phyloP scores from a whole-genome alignment of 2,329 filamentous ascomycete genomes.

The Furcasterigmium furcatum region DNA sequence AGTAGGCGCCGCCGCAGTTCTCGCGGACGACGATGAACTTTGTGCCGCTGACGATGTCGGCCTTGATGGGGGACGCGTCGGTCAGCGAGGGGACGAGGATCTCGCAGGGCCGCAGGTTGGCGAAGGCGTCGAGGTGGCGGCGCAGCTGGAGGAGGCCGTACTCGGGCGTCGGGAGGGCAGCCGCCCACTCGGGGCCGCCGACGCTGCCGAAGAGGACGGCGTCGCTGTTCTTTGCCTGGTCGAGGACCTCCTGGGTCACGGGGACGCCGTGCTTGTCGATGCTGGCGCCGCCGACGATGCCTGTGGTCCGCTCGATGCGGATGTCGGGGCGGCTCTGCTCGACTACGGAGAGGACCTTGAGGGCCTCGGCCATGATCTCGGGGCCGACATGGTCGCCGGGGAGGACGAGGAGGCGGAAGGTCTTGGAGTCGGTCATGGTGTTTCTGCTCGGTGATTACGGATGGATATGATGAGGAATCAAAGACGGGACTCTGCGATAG shows the following conservation, averaged over 20 bases:
- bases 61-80: slow-evolving; percentile 38
- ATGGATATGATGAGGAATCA: neutral
- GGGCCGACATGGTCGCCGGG: slow-evolving; percentile 44
- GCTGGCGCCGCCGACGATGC: slow-evolving; percentile 61
- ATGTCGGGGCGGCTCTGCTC: slow-evolving; percentile 23
- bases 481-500: neutral
- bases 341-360: slow-evolving; percentile 41
- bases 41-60: slow-evolving; percentile 37
- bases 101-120: slow-evolving; percentile 46
- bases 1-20: slow-evolving; percentile 48
- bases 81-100: slow-evolving; percentile 37
- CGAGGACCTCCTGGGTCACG: slow-evolving; percentile 37
- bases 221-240: slow-evolving; percentile 38
- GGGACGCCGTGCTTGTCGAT: slow-evolving; percentile 40
- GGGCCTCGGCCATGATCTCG: slow-evolving; percentile 53
- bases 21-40: slow-evolving; percentile 47
- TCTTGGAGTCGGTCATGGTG: neutral
- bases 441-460: neutral
- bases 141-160: slow-evolving; percentile 38
- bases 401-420: slow-evolving; percentile 33
- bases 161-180: slow-evolving; percentile 36
- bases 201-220: slow-evolving; percentile 45
- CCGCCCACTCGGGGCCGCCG: slow-evolving; percentile 44
- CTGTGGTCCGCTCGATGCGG: slow-evolving; percentile 41
- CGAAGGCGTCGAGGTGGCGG: slow-evolving; percentile 39